A percentile compares a stretch with the other conserved stretches of the same genome.
phyloP scores from a whole-genome alignment of 2,329 filamentous ascomycete genomes.

The Epichloe hybrida region DNA sequence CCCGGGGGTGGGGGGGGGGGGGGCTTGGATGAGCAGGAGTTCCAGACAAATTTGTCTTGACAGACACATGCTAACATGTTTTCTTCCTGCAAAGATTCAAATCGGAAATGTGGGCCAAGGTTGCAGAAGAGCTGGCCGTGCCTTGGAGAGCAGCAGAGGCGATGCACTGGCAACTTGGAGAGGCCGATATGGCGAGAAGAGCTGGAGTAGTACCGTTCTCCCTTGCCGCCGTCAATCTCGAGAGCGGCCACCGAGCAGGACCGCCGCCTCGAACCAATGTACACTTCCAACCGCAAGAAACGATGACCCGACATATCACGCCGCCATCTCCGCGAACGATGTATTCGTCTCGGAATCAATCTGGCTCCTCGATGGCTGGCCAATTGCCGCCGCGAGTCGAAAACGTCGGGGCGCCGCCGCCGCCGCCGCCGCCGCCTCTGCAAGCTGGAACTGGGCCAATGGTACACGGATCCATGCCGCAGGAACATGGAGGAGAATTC shows the following conservation, averaged over 20 bases:
- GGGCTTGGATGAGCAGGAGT: too few species aligned
- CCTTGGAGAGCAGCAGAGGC: constrained; percentile 93
- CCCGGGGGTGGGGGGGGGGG: too few species aligned
- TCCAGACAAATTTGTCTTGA: neutral
- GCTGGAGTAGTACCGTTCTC: constrained; percentile 83
- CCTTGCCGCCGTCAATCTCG: constrained; percentile 45
- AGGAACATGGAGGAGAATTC: constrained; percentile 16
- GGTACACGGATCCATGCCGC: constrained; percentile 14
- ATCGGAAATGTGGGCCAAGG: constrained; percentile 93
- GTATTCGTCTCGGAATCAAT: constrained; percentile 25
- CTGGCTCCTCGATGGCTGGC: constrained; percentile 19
- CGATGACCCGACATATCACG: constrained; percentile 28
- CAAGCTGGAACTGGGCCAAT: constrained; percentile 9
- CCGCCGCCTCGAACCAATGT: constrained; percentile 25
- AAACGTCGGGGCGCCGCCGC: constrained; percentile 14
- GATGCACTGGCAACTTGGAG: constrained; percentile 96
- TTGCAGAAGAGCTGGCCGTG: constrained; percentile 87
- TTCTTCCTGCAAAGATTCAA: constrained; percentile 56
- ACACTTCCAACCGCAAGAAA: constrained; percentile 34
- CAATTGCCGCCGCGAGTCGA: constrained; percentile 18
- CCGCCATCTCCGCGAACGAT: constrained; percentile 26
- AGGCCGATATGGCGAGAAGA: constrained; percentile 83
- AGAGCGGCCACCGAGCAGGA: constrained; percentile 25
- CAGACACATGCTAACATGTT: neutral
- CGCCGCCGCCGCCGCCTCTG: constrained; percentile 18